Evolutionary conservation across 108 stramenopile genomes (phyloP).

Genomic region (Cyclotella kingstonii): DNA sequence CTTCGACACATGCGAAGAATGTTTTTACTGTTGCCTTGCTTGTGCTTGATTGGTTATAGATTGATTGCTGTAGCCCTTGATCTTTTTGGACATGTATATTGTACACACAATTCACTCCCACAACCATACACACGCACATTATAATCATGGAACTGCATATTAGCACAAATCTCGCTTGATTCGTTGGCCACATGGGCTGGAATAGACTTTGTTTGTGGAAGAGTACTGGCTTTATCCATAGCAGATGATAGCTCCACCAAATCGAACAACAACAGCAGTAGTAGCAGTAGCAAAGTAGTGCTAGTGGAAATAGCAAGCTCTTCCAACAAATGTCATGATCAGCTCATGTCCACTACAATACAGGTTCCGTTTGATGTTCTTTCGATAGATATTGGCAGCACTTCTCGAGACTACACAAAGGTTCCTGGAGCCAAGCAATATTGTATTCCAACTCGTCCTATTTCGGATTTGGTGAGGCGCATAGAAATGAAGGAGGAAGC

Average conservation of each 20-base stretch:
- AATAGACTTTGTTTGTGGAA: constrained; percentile 62
- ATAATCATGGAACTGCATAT: too few relatives aligned
- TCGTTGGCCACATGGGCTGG: constrained; percentile 71
- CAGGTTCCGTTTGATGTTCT: constrained; percentile 68
- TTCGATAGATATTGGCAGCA: constrained; percentile 81
- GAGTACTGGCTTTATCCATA: constrained; percentile 71
- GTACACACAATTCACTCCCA: not conserved
- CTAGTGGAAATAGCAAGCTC: constrained; percentile 16
- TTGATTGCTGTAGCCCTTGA: not conserved
- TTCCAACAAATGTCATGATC: constrained; percentile 4
- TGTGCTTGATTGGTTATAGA: not conserved
- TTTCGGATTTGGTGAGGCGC: constrained; percentile 62
- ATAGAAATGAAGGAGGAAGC: constrained; percentile 47
- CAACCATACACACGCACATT: too few relatives aligned
- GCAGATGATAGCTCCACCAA: constrained; percentile 19
- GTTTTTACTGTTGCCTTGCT: not conserved
- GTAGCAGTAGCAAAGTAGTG: constrained; percentile 27
- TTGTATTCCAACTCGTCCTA: constrained; percentile 84
- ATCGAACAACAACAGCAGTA: not conserved
- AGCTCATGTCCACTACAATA: not conserved
- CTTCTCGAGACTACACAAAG: constrained; percentile 59
- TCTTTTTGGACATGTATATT: not conserved
- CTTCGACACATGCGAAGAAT: not conserved
- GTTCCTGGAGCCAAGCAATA: constrained; percentile 62
- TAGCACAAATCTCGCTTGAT: constrained; percentile 61